Base-by-base conservation (phyloP, 129 eudicot genomes). In the Centrapalus pauciflorus region DNA sequence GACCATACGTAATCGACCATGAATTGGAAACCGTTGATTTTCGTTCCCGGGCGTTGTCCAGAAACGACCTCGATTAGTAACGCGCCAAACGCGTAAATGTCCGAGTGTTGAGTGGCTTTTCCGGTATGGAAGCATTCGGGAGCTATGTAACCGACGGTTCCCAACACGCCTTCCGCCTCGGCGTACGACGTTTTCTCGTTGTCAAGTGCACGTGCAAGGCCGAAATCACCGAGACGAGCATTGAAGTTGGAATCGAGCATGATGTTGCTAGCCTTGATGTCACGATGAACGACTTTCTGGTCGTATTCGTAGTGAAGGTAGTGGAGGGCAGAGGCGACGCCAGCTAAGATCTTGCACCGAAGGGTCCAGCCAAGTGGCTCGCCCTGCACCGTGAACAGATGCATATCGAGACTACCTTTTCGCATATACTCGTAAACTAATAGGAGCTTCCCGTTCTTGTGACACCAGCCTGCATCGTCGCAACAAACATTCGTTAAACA, bases 51-150 rank as follows among this genome's bases (percentile, higher is more conserved):
- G n/a, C 88, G 79, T 32, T 66, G 91, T 16, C 97, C 97, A 3
- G 87, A 87, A 7, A 88, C 90, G 1, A 84, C 81, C 61, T 90
- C 97, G 63, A 90, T 61, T 20, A 87, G 13, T 3, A 91, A 77
- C 0, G 96, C 97, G 0, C 97, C 97, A 25, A 84, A 87, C 4
- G 95, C 97, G 65, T 84, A 91, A 2, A 91, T 79, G 19, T 91
- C 97, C 0, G 96, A 87, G 25, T 76, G 85, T 61, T 80, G 92
- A 7, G 97, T 87, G 69, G 97, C 96, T 70, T 81, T 87, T 40
- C 97, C 97, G 0, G 94, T 87, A 79, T 80, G 95, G 86, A 90
- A 90, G 66, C 95, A 87, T 72, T 87, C 97, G 1, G 97, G 97
- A 3, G 97, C 97, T 12, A 90, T 84, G 76, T 90, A 90, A 1